phyloP scores from a whole-genome alignment of 331 rosid genomes.

The Telfairia occidentalis region DNA sequence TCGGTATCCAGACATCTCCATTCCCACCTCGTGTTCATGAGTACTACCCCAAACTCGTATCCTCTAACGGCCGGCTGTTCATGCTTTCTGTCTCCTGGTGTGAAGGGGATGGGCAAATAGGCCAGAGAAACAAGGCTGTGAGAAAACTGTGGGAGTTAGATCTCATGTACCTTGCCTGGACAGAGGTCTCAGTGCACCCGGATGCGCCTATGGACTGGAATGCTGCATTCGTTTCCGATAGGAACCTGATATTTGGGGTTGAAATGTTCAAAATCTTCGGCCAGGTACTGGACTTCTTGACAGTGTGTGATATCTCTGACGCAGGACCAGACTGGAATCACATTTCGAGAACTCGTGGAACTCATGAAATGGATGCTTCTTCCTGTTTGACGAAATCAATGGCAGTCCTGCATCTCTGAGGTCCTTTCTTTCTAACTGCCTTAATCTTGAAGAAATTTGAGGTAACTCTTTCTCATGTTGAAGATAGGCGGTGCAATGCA shows the following conservation, averaged over 20 bases:
- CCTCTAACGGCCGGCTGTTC: constrained; percentile 61
- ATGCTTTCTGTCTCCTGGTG: constrained; percentile 97
- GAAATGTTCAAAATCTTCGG: constrained; percentile 99
- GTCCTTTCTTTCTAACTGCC: constrained; percentile 11
- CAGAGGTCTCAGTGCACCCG: constrained; percentile 80
- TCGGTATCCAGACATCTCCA: constrained; percentile 59
- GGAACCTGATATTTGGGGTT: constrained; percentile 70
- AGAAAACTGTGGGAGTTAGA: constrained; percentile 94
- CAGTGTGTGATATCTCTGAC: constrained; percentile 63
- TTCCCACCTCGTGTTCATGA: constrained; percentile 71
- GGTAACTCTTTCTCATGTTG: constrained; percentile 14
- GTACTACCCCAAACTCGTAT: constrained; percentile 85
- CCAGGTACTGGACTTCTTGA: constrained; percentile 83
- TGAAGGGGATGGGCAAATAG: constrained; percentile 96
- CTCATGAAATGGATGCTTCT: constrained; percentile 87
- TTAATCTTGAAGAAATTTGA: constrained; percentile 10
- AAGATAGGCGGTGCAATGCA: constrained; percentile 11
- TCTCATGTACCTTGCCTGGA: constrained; percentile 72
- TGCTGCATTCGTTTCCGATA: constrained; percentile 67
- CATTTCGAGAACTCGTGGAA: constrained; percentile 65
- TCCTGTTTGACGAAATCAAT: constrained; percentile 78
- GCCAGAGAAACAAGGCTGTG: constrained; percentile 90
- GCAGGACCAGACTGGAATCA: constrained; percentile 59
- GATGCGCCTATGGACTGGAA: constrained; percentile 99
- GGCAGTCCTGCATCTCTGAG: constrained; percentile 73